Evolutionary conservation across 169 alveolate genomes (phyloP), one percentile per base, ranked within the genome.

Genomic region (Plasmodium falciparum): DNA sequence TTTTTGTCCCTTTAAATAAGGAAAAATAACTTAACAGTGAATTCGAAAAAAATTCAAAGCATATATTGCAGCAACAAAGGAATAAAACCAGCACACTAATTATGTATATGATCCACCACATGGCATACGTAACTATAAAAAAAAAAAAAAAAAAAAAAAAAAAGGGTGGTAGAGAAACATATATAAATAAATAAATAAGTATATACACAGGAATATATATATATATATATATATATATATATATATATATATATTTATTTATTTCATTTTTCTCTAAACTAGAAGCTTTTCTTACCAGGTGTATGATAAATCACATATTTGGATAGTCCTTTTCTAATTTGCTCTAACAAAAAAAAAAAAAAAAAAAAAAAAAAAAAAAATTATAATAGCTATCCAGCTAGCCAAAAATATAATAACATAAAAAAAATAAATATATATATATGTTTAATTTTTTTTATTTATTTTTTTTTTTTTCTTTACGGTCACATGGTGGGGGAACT

Each of bases 401-500:
- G 45, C 45, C 45, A 33, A 33, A 33, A 33, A 33, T 33, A 33
- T 33, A 33, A 33, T 0, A 33, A 33, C 45, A 33, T 33, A 33
- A 33, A 33, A 33, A 33, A 33, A 33, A 3, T 33, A 33, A 33
- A 33, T 33, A 33, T 33, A 33, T 33, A 26, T 66, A 9, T 9
- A 15, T 15, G 17, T 29, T 17, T 0, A 0, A 7, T 45, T 56
- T 56, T 5, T 15, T 15, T 56, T 15, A 12, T 56, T 56, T n/a
- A 11, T 56, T 15, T 33, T 33, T n/a, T 8, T 11, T 15, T 56
- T 5, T 13, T 3, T 13, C 29, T 67, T 29, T 69, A 83, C 91
- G 85, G 33, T 83, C 78, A 72, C 96, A 94, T 9, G 96, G 95
- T 33, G 95, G 95, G 6, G 95, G 78, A 22, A 93, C 94, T 49